phyloP scores from a whole-genome alignment of 2,329 filamentous ascomycete species.

The Diaporthe batatas region DNA sequence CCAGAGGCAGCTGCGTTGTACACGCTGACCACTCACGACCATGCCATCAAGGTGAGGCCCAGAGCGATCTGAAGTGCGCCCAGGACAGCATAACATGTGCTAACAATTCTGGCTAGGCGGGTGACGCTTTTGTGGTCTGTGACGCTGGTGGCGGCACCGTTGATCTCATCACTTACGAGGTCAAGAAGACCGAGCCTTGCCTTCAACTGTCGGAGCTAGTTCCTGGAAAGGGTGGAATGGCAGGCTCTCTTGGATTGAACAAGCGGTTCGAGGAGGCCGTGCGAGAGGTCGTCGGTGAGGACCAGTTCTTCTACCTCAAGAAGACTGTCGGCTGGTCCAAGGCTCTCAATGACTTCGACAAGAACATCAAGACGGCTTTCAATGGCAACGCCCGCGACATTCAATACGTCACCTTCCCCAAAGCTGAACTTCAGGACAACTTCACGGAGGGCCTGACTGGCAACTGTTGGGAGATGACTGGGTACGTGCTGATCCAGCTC shows the following conservation, averaged over 20 bases:
- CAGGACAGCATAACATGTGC: no score
- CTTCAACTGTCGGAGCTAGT: slow-evolving; percentile 26
- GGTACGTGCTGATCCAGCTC: no score
- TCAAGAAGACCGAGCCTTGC: neutral
- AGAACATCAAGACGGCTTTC: slow-evolving; percentile 31
- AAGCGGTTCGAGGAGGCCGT: slow-evolving; percentile 20
- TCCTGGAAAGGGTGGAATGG: slow-evolving; percentile 24
- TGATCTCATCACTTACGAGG: slow-evolving; percentile 28
- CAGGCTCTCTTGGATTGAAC: slow-evolving; percentile 3
- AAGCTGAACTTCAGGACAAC: neutral
- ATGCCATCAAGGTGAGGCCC: neutral
- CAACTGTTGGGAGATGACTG: slow-evolving; percentile 32
- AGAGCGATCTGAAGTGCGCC: rapidly evolving
- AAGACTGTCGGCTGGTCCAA: slow-evolving; percentile 18
- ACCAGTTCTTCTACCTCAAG: slow-evolving; percentile 1
- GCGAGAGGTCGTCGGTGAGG: neutral
- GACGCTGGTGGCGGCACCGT: slow-evolving; percentile 34
- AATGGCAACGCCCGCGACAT: neutral
- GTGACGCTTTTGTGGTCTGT: slow-evolving; percentile 8
- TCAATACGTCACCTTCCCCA: slow-evolving; percentile 25
- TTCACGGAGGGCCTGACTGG: rapidly evolving
- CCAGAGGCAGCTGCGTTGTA: slow-evolving; percentile 32
- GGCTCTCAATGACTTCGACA: slow-evolving; percentile 22
- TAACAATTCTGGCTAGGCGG: neutral
- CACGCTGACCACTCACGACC: neutral